Evolutionary conservation across 2,329 filamentous ascomycete genomes (phyloP).

Genomic region (Colletotrichum orbiculare): DNA sequence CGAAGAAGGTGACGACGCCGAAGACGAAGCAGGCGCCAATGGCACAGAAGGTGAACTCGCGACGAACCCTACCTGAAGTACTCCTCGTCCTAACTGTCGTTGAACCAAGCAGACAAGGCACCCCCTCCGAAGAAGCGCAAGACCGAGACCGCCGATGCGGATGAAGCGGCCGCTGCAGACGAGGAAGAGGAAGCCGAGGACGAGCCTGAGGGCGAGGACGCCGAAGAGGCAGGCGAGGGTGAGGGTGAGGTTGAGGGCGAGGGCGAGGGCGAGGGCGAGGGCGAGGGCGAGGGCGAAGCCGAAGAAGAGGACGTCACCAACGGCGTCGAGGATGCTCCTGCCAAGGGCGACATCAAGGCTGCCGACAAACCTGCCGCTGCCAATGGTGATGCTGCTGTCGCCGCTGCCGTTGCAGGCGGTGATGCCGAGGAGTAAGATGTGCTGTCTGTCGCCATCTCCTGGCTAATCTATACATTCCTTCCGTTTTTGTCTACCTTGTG

Average conservation of each 20-base stretch:
- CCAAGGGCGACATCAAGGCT: conserved; percentile 44
- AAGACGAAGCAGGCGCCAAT: conserved; percentile 43
- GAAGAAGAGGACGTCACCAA: conserved; percentile 41
- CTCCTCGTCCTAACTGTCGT: too few relatives aligned
- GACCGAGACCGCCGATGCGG: conserved; percentile 49
- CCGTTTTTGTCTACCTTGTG: neutral
- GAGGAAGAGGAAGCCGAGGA: conserved; percentile 47
- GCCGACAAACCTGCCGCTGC: conserved; percentile 40
- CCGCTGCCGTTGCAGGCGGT: conserved; percentile 38
- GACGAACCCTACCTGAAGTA: neutral
- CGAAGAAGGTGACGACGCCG: conserved; percentile 45
- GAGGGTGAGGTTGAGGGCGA: conserved; percentile 29
- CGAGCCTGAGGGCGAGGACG: conserved; percentile 45
- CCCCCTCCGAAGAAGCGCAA: conserved; percentile 65
- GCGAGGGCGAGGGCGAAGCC: conserved; percentile 40
- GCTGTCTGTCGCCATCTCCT: conserved; percentile 4
- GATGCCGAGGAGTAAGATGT: conserved; percentile 37
- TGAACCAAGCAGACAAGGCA: conserved; percentile 45
- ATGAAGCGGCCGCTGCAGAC: conserved; percentile 45
- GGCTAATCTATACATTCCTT: neutral
- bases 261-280: conserved; percentile 25
- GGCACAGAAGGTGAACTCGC: conserved; percentile 24
- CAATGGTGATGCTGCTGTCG: conserved; percentile 40
- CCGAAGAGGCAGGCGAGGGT: conserved; percentile 35
- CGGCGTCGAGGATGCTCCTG: conserved; percentile 39